These are phyloP conservation scores for Sporothrix mexicana DNA, from an alignment of 2,329 filamentous ascomycete genomes.

Conservation along the genomic window DNA sequence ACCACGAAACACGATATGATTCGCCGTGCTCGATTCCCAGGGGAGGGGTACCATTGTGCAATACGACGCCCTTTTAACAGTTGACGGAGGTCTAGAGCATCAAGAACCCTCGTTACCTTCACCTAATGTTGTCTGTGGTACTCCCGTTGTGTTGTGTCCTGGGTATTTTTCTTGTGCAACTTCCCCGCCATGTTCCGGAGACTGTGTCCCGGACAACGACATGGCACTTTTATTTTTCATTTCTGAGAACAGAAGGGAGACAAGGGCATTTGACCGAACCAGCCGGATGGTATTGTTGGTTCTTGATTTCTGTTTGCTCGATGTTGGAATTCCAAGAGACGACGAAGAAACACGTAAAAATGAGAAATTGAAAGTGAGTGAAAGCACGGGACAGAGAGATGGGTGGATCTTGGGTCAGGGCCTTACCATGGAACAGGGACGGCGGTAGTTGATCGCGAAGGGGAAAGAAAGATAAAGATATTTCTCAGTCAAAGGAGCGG, in stretches of 20 bases:
- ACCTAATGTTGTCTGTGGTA: background rate
- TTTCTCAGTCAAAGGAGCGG: background rate
- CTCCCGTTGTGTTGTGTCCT: background rate
- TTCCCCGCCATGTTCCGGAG: constrained; percentile 1
- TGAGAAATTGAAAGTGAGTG: background rate
- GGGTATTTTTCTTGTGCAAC: background rate
- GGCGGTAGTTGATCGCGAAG: background rate
- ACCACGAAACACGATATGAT: background rate
- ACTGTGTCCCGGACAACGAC: constrained; percentile 3
- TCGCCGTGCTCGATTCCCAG: no score
- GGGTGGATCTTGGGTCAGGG: background rate
- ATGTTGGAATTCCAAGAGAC: background rate
- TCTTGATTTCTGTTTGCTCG: background rate
- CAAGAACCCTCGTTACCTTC: background rate
- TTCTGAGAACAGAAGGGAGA: background rate
- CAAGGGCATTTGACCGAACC: constrained; percentile 15
- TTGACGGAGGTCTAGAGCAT: no score
- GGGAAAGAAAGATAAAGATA: background rate
- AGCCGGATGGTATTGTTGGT: background rate
- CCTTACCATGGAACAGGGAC: constrained; percentile 15
- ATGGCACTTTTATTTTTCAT: no score
- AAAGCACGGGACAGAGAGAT: background rate
- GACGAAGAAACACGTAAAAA: background rate
- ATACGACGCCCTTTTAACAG: background rate
- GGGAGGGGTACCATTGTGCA: background rate